Evolutionary conservation across 495 filamentous ascomycete species (phyloP), one percentile per base, ranked within the genome.

Genomic region (Aspergillus biplanus): DNA sequence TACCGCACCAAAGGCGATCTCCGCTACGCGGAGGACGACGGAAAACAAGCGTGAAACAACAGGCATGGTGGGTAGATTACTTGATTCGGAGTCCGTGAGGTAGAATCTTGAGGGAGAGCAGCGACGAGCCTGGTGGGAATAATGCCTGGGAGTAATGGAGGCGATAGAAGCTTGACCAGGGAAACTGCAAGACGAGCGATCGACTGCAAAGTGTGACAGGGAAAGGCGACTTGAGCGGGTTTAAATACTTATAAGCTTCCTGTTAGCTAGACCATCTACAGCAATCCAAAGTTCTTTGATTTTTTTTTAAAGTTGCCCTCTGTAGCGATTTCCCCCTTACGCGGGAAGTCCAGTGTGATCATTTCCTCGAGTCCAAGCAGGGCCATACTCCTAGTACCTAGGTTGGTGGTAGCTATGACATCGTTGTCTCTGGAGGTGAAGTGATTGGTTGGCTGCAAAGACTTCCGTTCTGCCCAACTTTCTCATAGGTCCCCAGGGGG

Each of bases 21-120:
- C 74, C 61, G 71, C 75, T 16, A 80, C 67, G 61, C 79, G 79
- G 55, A 88, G 76, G 44, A 79, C 63, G 48, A 86, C 73, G 33
- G 82, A 83, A 9, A 82, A 50, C 3, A 84, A 58, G 56, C 85
- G 84, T 12, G 80, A 80, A 59, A 84, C 79, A 39, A 83, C 73
- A 58, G 79, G 78, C 79, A 80, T 82, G 61, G 52, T 75, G 69
- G 61, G 58, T 27, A 42, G 35, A 52, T 59, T 34, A 50, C 13
- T 27, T 42, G 53, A 35, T 33, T 33, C 61, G 52, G 31, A 58
- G 44, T 37, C 34, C 16, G 9, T 58, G 11, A 18, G 52, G 48
- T 56, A 59, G 50, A 62, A 42, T 44, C 6, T 7, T 4, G 8
- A 56, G 50, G 32, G 33, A n/a, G 7, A n/a, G 34, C 21, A 27